Evolutionary conservation across 805 yeast genomes (phyloP).

Genomic region (Yamadazyma ubonensis): DNA sequence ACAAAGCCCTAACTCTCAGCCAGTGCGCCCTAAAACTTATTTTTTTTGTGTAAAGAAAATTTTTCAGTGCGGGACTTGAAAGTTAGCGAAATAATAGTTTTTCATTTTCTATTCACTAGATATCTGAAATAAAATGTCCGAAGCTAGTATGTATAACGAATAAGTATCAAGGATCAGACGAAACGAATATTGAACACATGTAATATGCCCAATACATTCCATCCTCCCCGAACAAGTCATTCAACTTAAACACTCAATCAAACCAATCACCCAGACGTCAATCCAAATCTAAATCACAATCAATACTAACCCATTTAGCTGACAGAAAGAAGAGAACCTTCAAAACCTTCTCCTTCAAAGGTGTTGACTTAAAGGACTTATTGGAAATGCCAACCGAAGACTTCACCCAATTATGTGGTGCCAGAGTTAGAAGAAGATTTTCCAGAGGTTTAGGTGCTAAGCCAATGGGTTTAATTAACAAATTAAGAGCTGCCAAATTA

Average conservation of each 20-base stretch:
- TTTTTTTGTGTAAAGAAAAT: conserved; percentile 9
- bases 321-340: conserved; percentile 84
- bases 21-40: too few species aligned
- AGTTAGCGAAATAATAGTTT: conserved; percentile 10
- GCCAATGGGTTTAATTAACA: conserved; percentile 94
- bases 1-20: conserved; percentile 3
- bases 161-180: not conserved
- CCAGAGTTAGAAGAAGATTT: conserved; percentile 99
- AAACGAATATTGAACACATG: not conserved
- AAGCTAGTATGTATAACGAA: conserved; percentile 31
- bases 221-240: not conserved
- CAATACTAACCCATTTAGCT: conserved; percentile 52
- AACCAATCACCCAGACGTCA: not conserved
- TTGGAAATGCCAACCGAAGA: conserved; percentile 94
- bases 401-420: conserved; percentile 92
- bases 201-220: not conserved
- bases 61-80: conserved; percentile 10
- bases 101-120: conserved; percentile 8
- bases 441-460: conserved; percentile 94
- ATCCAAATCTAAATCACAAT: not conserved
- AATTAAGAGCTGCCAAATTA: conserved; percentile 95
- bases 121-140: conserved; percentile 28
- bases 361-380: conserved; percentile 94
- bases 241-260: not conserved
- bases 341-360: conserved; percentile 98